phyloP scores from a whole-genome alignment of 441 rosid genomes.

The Flueggea neowawraea region DNA sequence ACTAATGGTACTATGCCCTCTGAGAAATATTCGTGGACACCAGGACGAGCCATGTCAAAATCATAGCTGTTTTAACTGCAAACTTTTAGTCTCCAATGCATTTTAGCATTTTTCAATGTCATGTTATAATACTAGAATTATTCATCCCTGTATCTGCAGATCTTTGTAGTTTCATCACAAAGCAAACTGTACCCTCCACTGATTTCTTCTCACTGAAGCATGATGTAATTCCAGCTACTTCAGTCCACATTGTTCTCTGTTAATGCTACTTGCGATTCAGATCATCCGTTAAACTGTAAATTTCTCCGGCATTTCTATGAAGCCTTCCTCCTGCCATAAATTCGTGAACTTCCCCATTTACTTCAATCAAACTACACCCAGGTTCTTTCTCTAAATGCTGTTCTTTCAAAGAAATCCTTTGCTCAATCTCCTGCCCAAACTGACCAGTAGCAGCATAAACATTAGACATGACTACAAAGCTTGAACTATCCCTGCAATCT shows the following conservation, averaged over 20 bases:
- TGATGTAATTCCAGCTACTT: no score
- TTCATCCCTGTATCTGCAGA: no score
- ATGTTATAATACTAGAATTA: no score
- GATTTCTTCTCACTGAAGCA: no score
- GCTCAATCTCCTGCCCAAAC: conserved; percentile 42
- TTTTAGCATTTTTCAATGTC: no score
- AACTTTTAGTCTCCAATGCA: no score
- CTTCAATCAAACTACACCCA: conserved; percentile 51
- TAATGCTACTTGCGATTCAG: conserved; percentile 4
- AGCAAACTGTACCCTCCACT: no score
- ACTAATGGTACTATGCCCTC: conserved; percentile 52
- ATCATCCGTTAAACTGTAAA: conserved; percentile 40
- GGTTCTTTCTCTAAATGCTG: conserved; percentile 38
- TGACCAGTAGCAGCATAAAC: conserved; percentile 43
- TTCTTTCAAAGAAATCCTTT: conserved; percentile 37
- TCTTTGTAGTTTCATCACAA: no score
- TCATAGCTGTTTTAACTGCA: conserved; percentile 22
- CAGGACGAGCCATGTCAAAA: conserved; percentile 52
- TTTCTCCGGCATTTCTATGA: conserved; percentile 45
- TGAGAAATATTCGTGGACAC: conserved; percentile 71
- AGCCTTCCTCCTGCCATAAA: conserved; percentile 40
- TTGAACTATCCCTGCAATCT: conserved; percentile 48
- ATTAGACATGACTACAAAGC: conserved; percentile 38
- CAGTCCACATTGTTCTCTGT: no score
- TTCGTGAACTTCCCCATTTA: conserved; percentile 39